These are phyloP conservation scores for Isabelozyma rhagii DNA, from an alignment of 805 yeast genomes.

Conservation along the genomic window DNA sequence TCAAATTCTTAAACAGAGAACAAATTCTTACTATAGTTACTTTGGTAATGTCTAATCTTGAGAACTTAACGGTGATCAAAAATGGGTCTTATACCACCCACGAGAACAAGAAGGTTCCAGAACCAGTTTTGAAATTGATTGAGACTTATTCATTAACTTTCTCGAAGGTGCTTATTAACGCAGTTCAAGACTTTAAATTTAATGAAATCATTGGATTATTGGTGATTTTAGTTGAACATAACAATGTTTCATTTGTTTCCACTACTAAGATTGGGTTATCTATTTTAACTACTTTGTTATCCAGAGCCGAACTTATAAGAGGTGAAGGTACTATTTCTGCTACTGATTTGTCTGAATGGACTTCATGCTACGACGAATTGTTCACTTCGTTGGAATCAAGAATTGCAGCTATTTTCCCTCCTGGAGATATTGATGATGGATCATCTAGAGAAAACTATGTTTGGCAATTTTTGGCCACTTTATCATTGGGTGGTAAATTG, in stretches of 20 bases:
- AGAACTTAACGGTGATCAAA: conserved; percentile 71
- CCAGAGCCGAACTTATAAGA: conserved; percentile 86
- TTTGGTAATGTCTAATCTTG: conserved; percentile 74
- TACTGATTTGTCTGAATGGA: conserved; percentile 67
- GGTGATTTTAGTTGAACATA: conserved; percentile 65
- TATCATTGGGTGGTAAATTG: conserved; percentile 85
- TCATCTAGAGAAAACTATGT: conserved; percentile 59
- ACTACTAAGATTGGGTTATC: conserved; percentile 81
- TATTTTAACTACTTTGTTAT: conserved; percentile 81
- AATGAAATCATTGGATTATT: conserved; percentile 75
- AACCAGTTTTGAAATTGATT: conserved; percentile 53
- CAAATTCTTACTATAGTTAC: conserved; percentile 77
- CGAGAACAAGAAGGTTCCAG: conserved; percentile 48
- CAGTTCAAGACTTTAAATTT: conserved; percentile 77
- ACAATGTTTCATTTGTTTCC: conserved; percentile 65
- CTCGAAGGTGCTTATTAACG: conserved; percentile 78
- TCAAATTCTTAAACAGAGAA: conserved; percentile 73
- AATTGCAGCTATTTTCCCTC: conserved; percentile 76
- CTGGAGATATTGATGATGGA: conserved; percentile 53
- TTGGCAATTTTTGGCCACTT: conserved; percentile 95
- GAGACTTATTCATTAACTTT: conserved; percentile 79
- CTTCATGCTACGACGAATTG: conserved; percentile 73
- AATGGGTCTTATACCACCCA: conserved; percentile 77
- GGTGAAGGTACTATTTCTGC: conserved; percentile 68
- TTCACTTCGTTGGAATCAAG: conserved; percentile 79